Evolutionary conservation across 1,284 basidiomycete species (phyloP).

Genomic region (Moesziomyces sp.): DNA sequence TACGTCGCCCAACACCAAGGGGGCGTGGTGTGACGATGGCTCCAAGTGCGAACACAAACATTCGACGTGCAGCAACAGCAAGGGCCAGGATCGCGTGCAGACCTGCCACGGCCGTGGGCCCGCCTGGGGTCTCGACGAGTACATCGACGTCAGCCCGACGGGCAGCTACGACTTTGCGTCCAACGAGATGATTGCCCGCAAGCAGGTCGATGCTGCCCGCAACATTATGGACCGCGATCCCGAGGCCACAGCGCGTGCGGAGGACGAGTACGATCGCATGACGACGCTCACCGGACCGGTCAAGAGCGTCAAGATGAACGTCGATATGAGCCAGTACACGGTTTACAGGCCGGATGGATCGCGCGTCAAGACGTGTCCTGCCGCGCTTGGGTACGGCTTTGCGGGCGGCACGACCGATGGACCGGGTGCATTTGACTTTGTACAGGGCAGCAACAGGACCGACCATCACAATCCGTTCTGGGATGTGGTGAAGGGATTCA

Average conservation of each 20-base stretch:
- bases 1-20: slow-evolving; percentile 59
- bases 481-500: slow-evolving; percentile 75
- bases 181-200: slow-evolving; percentile 58
- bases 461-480: slow-evolving; percentile 79
- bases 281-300: slow-evolving; percentile 34
- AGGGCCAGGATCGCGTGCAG: slow-evolving; percentile 48
- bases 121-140: slow-evolving; percentile 46
- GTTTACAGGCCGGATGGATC: slow-evolving; percentile 78
- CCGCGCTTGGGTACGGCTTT: slow-evolving; percentile 73
- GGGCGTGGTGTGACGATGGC: slow-evolving; percentile 57
- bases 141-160: slow-evolving; percentile 42
- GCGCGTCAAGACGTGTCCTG: slow-evolving; percentile 78
- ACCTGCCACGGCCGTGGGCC: slow-evolving; percentile 58
- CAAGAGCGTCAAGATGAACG: slow-evolving; percentile 67
- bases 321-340: slow-evolving; percentile 75
- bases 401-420: slow-evolving; percentile 81
- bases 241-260: background rate
- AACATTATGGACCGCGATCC: slow-evolving; percentile 31
- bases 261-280: slow-evolving; percentile 27
- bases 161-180: slow-evolving; percentile 55
- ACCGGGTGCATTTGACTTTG: slow-evolving; percentile 82
- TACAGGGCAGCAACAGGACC: slow-evolving; percentile 79
- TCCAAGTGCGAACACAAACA: slow-evolving; percentile 56
- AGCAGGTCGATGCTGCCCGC: slow-evolving; percentile 54
- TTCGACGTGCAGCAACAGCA: slow-evolving; percentile 51